phyloP scores from a whole-genome alignment of 306 rosid genomes.

The Glycine tomentella region DNA sequence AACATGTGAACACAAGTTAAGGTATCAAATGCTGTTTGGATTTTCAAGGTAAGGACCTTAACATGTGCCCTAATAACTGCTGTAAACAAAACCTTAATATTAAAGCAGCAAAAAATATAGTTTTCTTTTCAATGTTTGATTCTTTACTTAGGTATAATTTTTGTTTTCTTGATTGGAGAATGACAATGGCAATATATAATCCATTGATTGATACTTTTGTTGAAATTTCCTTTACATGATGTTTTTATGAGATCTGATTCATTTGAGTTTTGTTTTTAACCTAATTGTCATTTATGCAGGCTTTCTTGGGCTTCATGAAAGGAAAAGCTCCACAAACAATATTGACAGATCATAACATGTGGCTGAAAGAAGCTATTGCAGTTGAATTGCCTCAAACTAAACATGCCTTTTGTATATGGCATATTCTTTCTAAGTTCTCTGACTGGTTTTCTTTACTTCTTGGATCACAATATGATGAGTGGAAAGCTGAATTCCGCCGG shows the following conservation, averaged over 20 bases:
- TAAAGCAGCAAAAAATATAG: neutral
- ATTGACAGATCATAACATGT: slow-evolving; percentile 82
- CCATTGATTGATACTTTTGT: slow-evolving; percentile 32
- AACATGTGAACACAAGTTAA: neutral
- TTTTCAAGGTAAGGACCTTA: neutral
- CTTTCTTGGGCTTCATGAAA: slow-evolving; percentile 80
- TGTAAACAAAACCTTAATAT: slow-evolving; percentile 14
- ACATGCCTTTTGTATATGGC: slow-evolving; percentile 89
- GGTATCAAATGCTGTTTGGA: neutral
- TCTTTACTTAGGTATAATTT: neutral
- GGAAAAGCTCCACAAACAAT: slow-evolving; percentile 85
- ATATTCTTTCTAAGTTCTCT: slow-evolving; percentile 78
- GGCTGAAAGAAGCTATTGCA: slow-evolving; percentile 91
- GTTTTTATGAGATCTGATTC: slow-evolving; percentile 8
- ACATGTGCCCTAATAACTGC: neutral
- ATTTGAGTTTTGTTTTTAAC: neutral
- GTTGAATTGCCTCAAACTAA: slow-evolving; percentile 72
- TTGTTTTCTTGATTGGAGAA: slow-evolving; percentile 4
- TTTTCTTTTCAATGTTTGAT: slow-evolving; percentile 31
- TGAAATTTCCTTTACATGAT: neutral
- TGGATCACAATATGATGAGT: slow-evolving; percentile 77
- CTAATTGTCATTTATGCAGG: slow-evolving; percentile 52
- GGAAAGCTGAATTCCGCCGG: slow-evolving; percentile 85
- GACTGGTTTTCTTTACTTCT: slow-evolving; percentile 84
- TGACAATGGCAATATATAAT: neutral